phyloP scores from a whole-genome alignment of 148 eudicot species.

The Rhododendron simsii region DNA sequence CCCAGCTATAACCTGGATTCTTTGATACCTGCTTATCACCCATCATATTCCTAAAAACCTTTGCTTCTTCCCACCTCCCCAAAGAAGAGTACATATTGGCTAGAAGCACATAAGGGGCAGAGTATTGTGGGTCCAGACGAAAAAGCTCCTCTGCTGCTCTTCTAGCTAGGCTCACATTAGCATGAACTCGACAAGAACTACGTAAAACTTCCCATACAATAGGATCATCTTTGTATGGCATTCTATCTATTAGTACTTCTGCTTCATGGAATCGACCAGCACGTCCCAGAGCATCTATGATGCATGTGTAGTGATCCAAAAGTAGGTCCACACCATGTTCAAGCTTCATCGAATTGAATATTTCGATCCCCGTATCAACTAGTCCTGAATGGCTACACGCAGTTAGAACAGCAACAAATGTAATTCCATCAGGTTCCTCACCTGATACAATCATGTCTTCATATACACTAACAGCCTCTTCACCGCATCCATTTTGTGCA shows the following conservation, averaged over 20 bases:
- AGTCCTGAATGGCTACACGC: conserved; percentile 81
- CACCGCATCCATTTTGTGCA: conserved; percentile 65
- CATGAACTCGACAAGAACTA: conserved; percentile 63
- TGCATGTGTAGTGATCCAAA: conserved; percentile 69
- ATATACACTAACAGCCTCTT: conserved; percentile 38
- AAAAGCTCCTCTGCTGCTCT: conserved; percentile 63
- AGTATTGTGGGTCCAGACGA: conserved; percentile 46
- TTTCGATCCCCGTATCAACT: conserved; percentile 44
- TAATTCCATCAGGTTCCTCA: conserved; percentile 53
- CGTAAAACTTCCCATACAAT: conserved; percentile 80
- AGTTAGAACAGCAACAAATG: conserved; percentile 56
- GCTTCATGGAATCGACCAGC: conserved; percentile 70
- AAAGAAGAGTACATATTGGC: conserved; percentile 63
- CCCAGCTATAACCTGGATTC: conserved; percentile 64
- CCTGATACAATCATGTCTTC: conserved; percentile 38
- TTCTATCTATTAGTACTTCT: conserved; percentile 42
- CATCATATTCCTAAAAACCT: conserved; percentile 54
- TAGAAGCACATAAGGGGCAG: conserved; percentile 62
- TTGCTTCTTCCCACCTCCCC: conserved; percentile 79
- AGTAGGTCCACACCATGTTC: conserved; percentile 41
- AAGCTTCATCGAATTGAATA: conserved; percentile 54
- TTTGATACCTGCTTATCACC: conserved; percentile 35
- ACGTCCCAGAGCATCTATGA: conserved; percentile 69
- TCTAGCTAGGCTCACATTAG: conserved; percentile 52
- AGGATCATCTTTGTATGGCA: conserved; percentile 57